Percentiles rank a stretch among this genome's conserved stretches.
These are phyloP conservation scores for Posidonia australis DNA, from an alignment of 106 monocot genomes.

Conservation along the genomic window DNA sequence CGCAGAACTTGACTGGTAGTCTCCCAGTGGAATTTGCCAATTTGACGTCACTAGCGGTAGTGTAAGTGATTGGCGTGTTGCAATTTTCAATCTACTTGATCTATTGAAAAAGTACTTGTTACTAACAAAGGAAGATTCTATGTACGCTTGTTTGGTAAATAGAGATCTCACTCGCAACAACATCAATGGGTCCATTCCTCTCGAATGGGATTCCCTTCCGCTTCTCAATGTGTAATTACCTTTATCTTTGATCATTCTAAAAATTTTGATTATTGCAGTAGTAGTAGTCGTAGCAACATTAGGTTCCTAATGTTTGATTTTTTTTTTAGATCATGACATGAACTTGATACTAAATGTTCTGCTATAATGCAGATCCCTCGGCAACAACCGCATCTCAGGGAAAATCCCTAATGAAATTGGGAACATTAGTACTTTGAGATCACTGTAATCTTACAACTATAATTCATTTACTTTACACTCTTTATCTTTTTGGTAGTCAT, in stretches of 20 bases:
- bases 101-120: too few species aligned
- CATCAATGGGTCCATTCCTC: conserved; percentile 14
- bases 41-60: neutral
- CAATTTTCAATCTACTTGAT: too few species aligned
- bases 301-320: too few species aligned
- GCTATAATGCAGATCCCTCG: conserved; percentile 8
- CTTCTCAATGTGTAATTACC: conserved; percentile 8
- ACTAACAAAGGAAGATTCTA: too few species aligned
- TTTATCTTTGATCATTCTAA: too few species aligned
- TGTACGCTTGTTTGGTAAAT: neutral
- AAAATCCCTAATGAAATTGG: conserved; percentile 13
- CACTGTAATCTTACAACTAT: neutral
- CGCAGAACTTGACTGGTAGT: conserved; percentile 15
- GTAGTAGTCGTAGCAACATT: too few species aligned
- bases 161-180: conserved; percentile 21
- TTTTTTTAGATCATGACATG: too few species aligned
- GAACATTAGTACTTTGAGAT: neutral
- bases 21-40: conserved; percentile 13
- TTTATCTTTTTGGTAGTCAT: too few species aligned
- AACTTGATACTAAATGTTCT: too few species aligned
- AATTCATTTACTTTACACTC: too few species aligned
- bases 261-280: too few species aligned
- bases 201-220: conserved; percentile 12
- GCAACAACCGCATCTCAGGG: conserved; percentile 12
- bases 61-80: too few species aligned